Evolutionary conservation across 1,284 basidiomycete genomes (phyloP).

Genomic region (Cryptococcus sp.): DNA sequence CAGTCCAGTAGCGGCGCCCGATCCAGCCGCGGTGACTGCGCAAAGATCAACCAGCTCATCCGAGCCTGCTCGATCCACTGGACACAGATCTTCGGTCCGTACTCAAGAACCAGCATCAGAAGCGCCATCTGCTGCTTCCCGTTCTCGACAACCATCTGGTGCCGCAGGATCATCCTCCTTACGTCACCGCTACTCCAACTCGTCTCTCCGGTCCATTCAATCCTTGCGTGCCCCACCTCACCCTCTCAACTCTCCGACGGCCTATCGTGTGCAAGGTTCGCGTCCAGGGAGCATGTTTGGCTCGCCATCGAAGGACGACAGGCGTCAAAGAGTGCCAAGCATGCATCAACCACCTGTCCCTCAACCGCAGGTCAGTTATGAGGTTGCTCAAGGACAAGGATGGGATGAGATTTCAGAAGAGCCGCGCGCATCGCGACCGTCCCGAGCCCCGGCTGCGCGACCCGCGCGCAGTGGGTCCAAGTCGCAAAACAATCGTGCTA

Average conservation of each 20-base stretch:
- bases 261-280: slow-evolving; percentile 23
- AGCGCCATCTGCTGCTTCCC: slow-evolving; percentile 12
- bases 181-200: slow-evolving; percentile 37
- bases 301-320: slow-evolving; percentile 22
- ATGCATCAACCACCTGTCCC: slow-evolving; percentile 48
- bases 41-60: background rate
- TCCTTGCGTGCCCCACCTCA: slow-evolving; percentile 49
- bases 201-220: slow-evolving; percentile 43
- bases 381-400: slow-evolving; percentile 37
- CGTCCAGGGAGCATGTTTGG: slow-evolving; percentile 24
- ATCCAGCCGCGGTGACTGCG: background rate
- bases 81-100: too few relatives aligned
- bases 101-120: background rate
- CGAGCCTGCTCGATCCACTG: too few relatives aligned
- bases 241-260: slow-evolving; percentile 47
- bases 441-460: background rate
- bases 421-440: slow-evolving; percentile 1
- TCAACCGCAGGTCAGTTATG: slow-evolving; percentile 42
- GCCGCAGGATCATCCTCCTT: slow-evolving; percentile 16
- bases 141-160: slow-evolving; percentile 13
- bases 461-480: slow-evolving; percentile 4
- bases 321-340: slow-evolving; percentile 29
- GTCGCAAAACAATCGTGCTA: slow-evolving; percentile 4
- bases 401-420: slow-evolving; percentile 33
- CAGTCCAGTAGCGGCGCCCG: background rate